phyloP scores from a whole-genome alignment of 2,329 filamentous ascomycete genomes.

The Trichoderma oligosporum region DNA sequence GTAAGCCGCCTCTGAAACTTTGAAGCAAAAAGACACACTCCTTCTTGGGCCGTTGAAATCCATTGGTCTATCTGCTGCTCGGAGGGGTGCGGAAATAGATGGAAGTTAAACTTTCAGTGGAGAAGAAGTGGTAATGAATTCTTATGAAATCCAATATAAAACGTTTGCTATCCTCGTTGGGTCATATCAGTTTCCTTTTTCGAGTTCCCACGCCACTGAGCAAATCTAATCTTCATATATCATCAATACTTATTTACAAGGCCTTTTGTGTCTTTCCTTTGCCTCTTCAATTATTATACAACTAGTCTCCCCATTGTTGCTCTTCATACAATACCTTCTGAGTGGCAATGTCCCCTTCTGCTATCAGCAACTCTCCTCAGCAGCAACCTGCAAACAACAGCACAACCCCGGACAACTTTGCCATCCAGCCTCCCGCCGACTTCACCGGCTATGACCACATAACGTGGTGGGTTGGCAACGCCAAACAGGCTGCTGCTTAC shows the following conservation, averaged over 20 bases:
- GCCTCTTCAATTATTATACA: not conserved
- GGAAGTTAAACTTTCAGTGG: not conserved
- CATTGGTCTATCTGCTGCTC: slow-evolving; percentile 12
- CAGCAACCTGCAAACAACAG: slow-evolving; percentile 42
- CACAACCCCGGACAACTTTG: slow-evolving; percentile 47
- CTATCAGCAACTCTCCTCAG: slow-evolving; percentile 48
- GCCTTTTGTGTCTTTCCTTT: not conserved
- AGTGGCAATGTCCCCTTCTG: slow-evolving; percentile 55
- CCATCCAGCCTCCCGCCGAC: slow-evolving; percentile 49
- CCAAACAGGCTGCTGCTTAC: slow-evolving; percentile 88
- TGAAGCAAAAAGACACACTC: not conserved
- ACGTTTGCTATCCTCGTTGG: not conserved
- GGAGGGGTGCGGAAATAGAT: slow-evolving; percentile 19
- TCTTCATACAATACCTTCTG: slow-evolving; percentile 12
- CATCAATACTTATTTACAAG: not conserved
- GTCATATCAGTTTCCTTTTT: not conserved
- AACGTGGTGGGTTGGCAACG: slow-evolving; percentile 95
- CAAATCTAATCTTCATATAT: slow-evolving; percentile 1
- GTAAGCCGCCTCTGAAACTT: slow-evolving; percentile 17
- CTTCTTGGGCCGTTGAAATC: slow-evolving; percentile 24
- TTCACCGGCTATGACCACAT: slow-evolving; percentile 90
- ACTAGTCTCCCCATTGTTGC: not conserved
- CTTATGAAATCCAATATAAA: not conserved
- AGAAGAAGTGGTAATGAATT: not conserved
- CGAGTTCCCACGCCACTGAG: not conserved